phyloP scores from a whole-genome alignment of 2,329 filamentous ascomycete genomes.

The Epichloe brachyelytri region DNA sequence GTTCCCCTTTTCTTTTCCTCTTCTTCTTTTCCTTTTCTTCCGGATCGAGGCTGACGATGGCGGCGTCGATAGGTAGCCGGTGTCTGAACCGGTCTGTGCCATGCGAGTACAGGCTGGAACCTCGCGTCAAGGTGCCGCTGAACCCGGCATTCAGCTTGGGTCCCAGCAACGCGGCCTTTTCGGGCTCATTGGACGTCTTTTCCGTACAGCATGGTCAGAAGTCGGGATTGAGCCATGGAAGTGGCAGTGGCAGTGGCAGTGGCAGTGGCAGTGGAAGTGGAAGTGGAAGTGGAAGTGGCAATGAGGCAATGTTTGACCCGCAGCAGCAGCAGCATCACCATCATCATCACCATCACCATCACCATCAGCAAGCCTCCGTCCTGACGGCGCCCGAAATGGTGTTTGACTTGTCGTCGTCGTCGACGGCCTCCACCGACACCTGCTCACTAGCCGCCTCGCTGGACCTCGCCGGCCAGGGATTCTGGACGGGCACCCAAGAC shows the following conservation, averaged over 20 bases:
- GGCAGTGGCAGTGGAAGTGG: not conserved
- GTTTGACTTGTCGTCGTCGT: constrained; percentile 1
- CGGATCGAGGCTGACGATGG: not conserved
- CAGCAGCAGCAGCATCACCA: not conserved
- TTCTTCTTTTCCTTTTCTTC: no score
- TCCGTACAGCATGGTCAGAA: not conserved
- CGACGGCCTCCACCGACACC: not conserved
- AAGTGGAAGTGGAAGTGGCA: not conserved
- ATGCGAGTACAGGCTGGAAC: constrained; percentile 6
- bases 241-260: not conserved
- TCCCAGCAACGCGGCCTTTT: constrained; percentile 1
- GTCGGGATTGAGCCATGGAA: not conserved
- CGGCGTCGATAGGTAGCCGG: not conserved
- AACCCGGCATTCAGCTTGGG: constrained; percentile 7
- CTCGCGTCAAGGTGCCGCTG: constrained; percentile 7
- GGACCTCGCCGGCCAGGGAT: not conserved
- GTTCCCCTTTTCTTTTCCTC: no score
- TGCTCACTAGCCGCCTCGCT: not conserved
- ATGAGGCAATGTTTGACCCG: not conserved
- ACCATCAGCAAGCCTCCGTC: not conserved
- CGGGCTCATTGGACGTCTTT: constrained; percentile 5
- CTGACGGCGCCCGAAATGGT: constrained; percentile 2
- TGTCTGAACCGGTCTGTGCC: constrained; percentile 5
- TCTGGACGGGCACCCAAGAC: not conserved
- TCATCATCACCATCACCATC: not conserved